phyloP scores from a whole-genome alignment of 192 early-diverging fungal species.

The Geranomyces variabilis region DNA sequence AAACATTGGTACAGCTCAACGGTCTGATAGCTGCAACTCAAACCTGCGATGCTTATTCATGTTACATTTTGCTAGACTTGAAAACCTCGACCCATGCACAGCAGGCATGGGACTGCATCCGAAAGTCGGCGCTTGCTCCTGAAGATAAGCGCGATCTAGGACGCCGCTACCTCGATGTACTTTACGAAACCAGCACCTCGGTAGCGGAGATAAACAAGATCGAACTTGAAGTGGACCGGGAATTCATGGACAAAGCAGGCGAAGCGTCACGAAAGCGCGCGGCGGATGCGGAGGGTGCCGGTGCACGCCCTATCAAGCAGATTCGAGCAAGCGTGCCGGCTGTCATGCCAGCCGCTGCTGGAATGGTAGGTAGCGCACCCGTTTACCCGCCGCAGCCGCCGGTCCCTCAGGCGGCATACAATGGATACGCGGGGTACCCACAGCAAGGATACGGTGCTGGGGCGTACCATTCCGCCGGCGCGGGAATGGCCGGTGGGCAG shows the following conservation, averaged over 20 bases:
- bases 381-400: constrained; percentile 2
- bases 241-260: constrained; percentile 8
- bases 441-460: constrained; percentile 24
- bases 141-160: constrained; percentile 62
- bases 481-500: not conserved
- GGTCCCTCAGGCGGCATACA: not conserved
- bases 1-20: constrained; percentile 48
- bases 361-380: constrained; percentile 5
- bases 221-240: constrained; percentile 42
- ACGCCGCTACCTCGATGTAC: constrained; percentile 58
- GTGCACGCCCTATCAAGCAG: constrained; percentile 19
- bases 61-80: not conserved
- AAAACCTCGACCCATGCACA: constrained; percentile 19
- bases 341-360: not conserved
- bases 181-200: constrained; percentile 55
- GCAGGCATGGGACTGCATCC: constrained; percentile 55
- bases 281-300: constrained; percentile 11
- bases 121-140: constrained; percentile 43
- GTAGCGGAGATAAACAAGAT: constrained; percentile 51
- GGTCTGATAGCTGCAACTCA: not conserved
- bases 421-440: constrained; percentile 8
- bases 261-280: constrained; percentile 26
- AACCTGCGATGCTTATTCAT: too few relatives aligned
- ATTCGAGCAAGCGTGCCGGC: not conserved
- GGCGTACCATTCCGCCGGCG: constrained; percentile 14